These are phyloP conservation scores for Stipa capillata DNA, from an alignment of 176 grass and related monocot genomes.

Conservation along the genomic window DNA sequence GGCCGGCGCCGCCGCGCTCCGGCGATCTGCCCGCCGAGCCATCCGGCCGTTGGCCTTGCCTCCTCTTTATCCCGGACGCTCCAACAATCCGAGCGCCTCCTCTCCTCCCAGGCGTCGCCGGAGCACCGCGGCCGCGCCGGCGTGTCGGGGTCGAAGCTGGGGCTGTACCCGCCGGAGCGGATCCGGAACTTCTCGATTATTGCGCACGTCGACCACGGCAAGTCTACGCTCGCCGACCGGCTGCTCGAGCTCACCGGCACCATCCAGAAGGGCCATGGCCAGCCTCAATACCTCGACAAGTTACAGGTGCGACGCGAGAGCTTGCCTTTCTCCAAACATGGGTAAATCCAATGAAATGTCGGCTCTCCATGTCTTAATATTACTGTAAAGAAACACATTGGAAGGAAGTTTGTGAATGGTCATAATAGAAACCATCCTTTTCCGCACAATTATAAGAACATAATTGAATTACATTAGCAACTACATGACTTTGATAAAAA, in stretches of 20 bases:
- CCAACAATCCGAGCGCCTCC: slow-evolving; percentile 11
- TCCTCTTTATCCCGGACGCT: neutral
- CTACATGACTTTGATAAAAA: no score
- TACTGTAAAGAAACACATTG: neutral
- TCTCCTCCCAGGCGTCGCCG: slow-evolving; percentile 29
- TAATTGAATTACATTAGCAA: neutral
- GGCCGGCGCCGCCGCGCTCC: slow-evolving; percentile 33
- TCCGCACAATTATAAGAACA: no score
- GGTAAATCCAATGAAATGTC: neutral
- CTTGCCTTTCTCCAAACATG: neutral
- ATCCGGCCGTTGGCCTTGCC: neutral
- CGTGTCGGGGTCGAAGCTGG: slow-evolving; percentile 43
- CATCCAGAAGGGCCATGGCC: slow-evolving; percentile 82
- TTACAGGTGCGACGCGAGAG: slow-evolving; percentile 39
- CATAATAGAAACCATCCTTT: no score
- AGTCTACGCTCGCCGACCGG: slow-evolving; percentile 82
- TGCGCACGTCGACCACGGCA: slow-evolving; percentile 86
- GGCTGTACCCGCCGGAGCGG: slow-evolving; percentile 64
- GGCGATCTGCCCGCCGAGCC: slow-evolving; percentile 23
- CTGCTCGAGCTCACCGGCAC: slow-evolving; percentile 86
- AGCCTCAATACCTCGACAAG: slow-evolving; percentile 92
- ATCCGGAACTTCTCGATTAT: slow-evolving; percentile 92
- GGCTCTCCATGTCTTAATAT: no score
- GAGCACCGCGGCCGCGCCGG: slow-evolving; percentile 30
- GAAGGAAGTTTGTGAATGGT: neutral